Conservation (phyloP, 1,139 yeast genomes). For the Hanseniaspora gamundiae region DNA sequence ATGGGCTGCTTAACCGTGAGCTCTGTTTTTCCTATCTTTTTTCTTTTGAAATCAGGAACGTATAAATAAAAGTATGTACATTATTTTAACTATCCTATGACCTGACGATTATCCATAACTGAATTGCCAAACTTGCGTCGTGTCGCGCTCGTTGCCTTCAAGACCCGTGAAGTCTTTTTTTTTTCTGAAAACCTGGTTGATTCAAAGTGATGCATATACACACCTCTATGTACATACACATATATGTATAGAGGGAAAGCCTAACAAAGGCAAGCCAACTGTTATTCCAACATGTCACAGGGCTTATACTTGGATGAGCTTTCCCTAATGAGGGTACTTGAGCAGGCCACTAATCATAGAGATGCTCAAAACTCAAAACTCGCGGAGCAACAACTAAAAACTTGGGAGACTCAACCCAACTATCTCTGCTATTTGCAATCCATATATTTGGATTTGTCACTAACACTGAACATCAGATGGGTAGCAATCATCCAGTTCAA, state of each 20-base stretch:
- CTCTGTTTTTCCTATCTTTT: not conserved
- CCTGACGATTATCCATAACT: too few species aligned
- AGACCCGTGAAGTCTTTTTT: too few species aligned
- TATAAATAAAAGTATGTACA: not conserved
- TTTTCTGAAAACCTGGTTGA: too few species aligned
- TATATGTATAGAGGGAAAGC: too few species aligned
- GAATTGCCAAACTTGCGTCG: too few species aligned
- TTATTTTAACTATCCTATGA: too few species aligned
- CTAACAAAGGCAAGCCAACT: too few species aligned
- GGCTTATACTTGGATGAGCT: conserved; percentile 5
- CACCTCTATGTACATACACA: too few species aligned
- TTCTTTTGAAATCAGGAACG: not conserved
- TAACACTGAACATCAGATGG: conserved; percentile 66
- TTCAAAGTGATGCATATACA: too few species aligned
- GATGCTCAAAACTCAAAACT: conserved; percentile 20
- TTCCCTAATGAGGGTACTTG: conserved; percentile 3
- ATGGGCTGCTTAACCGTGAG: conserved; percentile 34
- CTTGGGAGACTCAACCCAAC: conserved; percentile 56
- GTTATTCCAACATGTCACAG: conserved; percentile 3
- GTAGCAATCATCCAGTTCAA: conserved; percentile 78
- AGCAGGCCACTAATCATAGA: conserved; percentile 5
- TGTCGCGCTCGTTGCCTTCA: too few species aligned
- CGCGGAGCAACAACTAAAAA: conserved; percentile 59
- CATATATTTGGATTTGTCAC: conserved; percentile 46
- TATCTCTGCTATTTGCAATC: conserved; percentile 45